Evolutionary conservation across 345 rosid genomes (phyloP).

Genomic region (Arabidopsis suecica): DNA sequence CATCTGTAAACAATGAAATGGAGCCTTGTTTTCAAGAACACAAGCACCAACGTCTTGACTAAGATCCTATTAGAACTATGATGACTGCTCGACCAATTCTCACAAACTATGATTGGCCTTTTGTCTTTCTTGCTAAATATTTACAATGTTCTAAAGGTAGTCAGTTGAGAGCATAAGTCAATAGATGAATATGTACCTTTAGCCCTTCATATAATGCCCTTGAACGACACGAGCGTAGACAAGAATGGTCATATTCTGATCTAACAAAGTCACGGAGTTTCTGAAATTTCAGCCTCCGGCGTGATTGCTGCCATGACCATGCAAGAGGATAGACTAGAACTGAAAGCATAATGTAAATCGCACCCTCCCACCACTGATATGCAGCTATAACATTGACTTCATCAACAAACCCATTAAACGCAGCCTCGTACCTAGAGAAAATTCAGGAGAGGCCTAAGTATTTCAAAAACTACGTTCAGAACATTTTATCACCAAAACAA

Average conservation of each 20-base stretch:
- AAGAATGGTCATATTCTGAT: constrained; percentile 94
- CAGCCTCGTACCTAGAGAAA: constrained; percentile 77
- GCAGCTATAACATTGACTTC: constrained; percentile 87
- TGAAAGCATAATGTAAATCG: constrained; percentile 70
- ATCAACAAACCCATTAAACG: constrained; percentile 82
- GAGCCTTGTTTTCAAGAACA: not conserved
- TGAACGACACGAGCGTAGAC: constrained; percentile 96
- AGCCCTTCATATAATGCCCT: constrained; percentile 95
- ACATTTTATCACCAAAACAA: constrained; percentile 1
- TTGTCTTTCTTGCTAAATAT: constrained; percentile 4
- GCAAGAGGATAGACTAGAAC: constrained; percentile 88
- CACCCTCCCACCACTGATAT: constrained; percentile 99
- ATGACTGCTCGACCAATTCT: not conserved
- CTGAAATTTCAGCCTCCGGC: constrained; percentile 77
- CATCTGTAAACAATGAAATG: constrained; percentile 1
- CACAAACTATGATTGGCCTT: constrained; percentile 14
- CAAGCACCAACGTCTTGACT: not conserved
- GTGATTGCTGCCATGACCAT: constrained; percentile 88
- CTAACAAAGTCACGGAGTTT: constrained; percentile 95
- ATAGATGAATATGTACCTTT: constrained; percentile 59
- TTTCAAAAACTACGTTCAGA: constrained; percentile 16
- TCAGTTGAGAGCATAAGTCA: not conserved
- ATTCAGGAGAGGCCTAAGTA: constrained; percentile 19
- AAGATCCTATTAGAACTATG: not conserved
- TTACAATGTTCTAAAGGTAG: not conserved